These are phyloP conservation scores for Camillea tinctor DNA, from an alignment of 2,329 filamentous ascomycete species.

Conservation along the genomic window DNA sequence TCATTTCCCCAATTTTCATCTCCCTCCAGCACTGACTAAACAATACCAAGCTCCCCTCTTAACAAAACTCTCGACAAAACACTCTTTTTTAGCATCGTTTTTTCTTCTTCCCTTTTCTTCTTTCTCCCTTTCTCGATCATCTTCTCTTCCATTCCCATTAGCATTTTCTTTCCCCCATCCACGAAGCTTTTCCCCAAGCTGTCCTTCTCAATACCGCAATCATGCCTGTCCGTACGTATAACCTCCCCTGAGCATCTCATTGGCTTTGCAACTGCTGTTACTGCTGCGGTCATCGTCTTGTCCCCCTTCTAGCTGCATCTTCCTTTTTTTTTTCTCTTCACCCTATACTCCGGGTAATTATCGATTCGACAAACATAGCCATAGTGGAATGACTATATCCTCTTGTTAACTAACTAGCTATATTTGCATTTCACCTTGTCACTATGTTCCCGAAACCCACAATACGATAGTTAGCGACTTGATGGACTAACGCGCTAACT, in stretches of 20 bases:
- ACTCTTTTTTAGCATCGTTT: constrained; percentile 1
- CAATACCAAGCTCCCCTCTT: constrained; percentile 8
- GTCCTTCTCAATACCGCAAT: constrained; percentile 29
- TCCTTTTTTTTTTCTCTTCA: background rate
- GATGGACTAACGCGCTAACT: constrained; percentile 4
- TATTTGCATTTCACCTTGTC: too few relatives aligned
- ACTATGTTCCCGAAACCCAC: too few relatives aligned
- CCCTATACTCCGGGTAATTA: background rate
- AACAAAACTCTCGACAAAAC: background rate
- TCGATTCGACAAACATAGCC: background rate
- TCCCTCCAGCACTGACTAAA: constrained; percentile 8
- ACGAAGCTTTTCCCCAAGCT: background rate
- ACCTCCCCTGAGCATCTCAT: constrained; percentile 12
- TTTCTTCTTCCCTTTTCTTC: constrained; percentile 15
- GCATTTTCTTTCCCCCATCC: background rate
- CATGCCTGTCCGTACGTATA: constrained; percentile 55
- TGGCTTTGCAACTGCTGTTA: background rate
- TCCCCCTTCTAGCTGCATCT: background rate
- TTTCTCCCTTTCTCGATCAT: constrained; percentile 10
- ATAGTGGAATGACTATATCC: background rate
- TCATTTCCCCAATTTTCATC: constrained; percentile 30
- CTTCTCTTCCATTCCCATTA: constrained; percentile 10
- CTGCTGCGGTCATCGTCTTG: too few relatives aligned
- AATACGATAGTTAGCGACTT: too few relatives aligned
- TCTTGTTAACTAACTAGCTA: background rate